Percentiles rank a stretch among this genome's conserved stretches.
Conservation (phyloP, 2,329 filamentous ascomycete genomes). For the Phyllachora maydis region DNA sequence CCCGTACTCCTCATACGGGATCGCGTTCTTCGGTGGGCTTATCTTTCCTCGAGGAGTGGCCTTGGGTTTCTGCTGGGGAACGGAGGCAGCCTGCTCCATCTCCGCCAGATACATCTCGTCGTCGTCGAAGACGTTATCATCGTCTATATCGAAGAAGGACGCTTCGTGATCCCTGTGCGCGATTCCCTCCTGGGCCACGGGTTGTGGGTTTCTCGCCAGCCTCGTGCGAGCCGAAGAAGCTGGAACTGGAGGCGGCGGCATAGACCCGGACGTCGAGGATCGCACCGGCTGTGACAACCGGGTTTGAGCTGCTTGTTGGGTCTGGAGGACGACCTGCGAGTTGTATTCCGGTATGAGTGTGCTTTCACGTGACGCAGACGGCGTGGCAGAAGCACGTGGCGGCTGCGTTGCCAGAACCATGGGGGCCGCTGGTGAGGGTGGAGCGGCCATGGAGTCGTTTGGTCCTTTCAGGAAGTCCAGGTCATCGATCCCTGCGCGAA, state of each 20-base stretch:
- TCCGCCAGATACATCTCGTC: constrained; percentile 7
- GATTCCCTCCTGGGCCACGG: not conserved
- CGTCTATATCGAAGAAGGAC: constrained; percentile 1
- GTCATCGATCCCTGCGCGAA: constrained; percentile 23
- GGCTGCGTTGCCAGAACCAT: constrained; percentile 24
- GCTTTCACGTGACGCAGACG: constrained; percentile 12
- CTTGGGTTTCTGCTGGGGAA: not conserved
- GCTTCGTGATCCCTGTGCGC: no score
- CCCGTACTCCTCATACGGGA: constrained; percentile 5
- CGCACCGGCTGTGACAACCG: no score
- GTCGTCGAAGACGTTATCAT: constrained; percentile 2
- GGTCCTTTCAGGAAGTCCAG: constrained; percentile 14
- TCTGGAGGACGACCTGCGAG: constrained; percentile 30
- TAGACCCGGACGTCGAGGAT: no score
- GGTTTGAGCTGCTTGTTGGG: constrained; percentile 21
- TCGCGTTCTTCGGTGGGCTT: no score
- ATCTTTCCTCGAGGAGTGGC: no score
- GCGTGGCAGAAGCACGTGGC: constrained; percentile 9
- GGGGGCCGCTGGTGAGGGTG: constrained; percentile 9
- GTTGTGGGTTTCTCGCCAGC: no score
- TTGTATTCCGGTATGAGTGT: constrained; percentile 11
- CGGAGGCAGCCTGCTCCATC: constrained; percentile 4
- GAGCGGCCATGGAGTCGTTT: constrained; percentile 8
- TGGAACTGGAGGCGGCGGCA: constrained; percentile 4
- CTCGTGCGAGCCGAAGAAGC: constrained; percentile 4